A percentile compares a stretch with the other conserved stretches of the same genome.
phyloP scores from a whole-genome alignment of 176 grass and related monocot genomes.

The Cocos nucifera region DNA sequence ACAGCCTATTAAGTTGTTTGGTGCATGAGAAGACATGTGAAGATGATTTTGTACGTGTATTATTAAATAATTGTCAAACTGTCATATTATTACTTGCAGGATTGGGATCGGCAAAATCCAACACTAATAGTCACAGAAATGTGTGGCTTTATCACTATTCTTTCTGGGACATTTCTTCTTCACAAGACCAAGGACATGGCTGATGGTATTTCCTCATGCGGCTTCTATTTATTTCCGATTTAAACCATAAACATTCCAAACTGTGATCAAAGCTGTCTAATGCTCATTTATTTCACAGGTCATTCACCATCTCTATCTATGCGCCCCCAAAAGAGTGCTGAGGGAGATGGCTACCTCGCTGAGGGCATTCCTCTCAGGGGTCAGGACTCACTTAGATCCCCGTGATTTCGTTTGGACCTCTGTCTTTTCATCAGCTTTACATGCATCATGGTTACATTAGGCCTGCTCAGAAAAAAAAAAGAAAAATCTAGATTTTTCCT shows the following conservation, averaged over 20 bases:
- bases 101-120: slow-evolving; percentile 71
- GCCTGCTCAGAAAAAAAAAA: slow-evolving; percentile 10
- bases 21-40: too few species aligned
- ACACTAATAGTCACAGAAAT: slow-evolving; percentile 77
- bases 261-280: too few species aligned
- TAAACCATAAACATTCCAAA: too few species aligned
- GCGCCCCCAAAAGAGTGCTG: slow-evolving; percentile 28
- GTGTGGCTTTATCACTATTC: slow-evolving; percentile 69
- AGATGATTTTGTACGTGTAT: neutral
- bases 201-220: slow-evolving; percentile 20
- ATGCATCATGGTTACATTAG: too few species aligned
- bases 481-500: slow-evolving; percentile 23
- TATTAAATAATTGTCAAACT: too few species aligned
- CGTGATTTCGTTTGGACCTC: slow-evolving; percentile 8
- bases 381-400: slow-evolving; percentile 38
- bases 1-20: too few species aligned
- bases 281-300: neutral
- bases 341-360: slow-evolving; percentile 19
- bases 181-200: slow-evolving; percentile 78
- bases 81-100: slow-evolving; percentile 14
- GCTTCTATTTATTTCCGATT: too few species aligned
- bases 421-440: neutral
- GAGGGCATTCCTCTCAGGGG: slow-evolving; percentile 58
- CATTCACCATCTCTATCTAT: slow-evolving; percentile 27
- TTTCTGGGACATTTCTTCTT: slow-evolving; percentile 76